Evolutionary conservation across 31 red algal genomes (phyloP), one percentile per base, ranked within the genome.

Genomic region (Porphyra umbilicalis): DNA sequence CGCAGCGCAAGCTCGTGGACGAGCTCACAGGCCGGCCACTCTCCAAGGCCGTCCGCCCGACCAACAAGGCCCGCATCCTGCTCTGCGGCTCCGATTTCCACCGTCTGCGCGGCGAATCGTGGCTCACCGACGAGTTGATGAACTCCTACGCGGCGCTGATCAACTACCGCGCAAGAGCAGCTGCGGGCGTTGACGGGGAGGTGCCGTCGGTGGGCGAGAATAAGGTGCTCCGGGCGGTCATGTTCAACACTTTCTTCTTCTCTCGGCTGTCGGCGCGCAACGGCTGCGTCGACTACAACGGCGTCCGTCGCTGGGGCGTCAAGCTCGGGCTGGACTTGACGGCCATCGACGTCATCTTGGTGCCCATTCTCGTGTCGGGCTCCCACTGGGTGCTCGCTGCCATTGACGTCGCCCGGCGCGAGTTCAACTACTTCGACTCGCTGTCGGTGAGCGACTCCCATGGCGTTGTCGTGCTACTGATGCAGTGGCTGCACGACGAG

Each of bases 361-460:
- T 95, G 38, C 93, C 93, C n/a, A 77, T 95, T 15, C 88, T 88
- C 79, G 20, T 95, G 39, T 37, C 42, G 25, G 84, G 90, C n/a
- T 77, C 57, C 34, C 93, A 95, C 37, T 95, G 93, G 93, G 88
- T 95, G 14, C 89, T 95, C 29, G 85, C 76, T 0, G 88, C 79
- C 3, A 88, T 95, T 39, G 88, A 95, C 68, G 31, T 90, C 32
- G 35, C 75, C 9, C n/a, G 35, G 10, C 76, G 81, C 57, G 32
- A 82, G 34, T 87, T 95, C 38, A 46, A 77, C 1, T 90, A 88
- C 38, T 77, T 88, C 14, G 92, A 94, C 76, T 89, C 92, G 35
- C 79, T 86, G 35, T 36, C 40, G 10, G 80, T 83, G 32, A 38
- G 88, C 32, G 36, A 75, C 10, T 82, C 82, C 34, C n/a, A n/a